Evolutionary conservation across 108 stramenopile genomes (phyloP).

Genomic region (Nitzschia palea): DNA sequence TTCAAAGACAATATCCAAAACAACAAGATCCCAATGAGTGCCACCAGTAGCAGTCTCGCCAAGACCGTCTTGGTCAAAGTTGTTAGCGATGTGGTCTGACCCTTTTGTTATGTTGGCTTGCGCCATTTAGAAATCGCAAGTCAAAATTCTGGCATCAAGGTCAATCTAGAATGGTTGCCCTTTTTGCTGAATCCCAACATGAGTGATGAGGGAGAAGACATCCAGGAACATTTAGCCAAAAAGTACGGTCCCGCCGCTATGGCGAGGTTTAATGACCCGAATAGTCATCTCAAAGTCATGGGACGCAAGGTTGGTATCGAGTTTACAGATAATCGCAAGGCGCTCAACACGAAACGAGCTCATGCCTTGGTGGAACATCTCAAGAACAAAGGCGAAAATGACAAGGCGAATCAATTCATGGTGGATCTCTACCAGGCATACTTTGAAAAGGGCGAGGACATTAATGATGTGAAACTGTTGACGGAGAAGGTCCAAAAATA

Average conservation of each 20-base stretch:
- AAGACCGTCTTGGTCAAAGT: slow-evolving; percentile 29
- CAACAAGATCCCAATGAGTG: slow-evolving; percentile 13
- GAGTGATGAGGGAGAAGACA: slow-evolving; percentile 18
- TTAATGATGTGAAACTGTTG: slow-evolving; percentile 13
- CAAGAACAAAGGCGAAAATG: slow-evolving; percentile 22
- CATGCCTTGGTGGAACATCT: slow-evolving; percentile 36
- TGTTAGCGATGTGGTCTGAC: slow-evolving; percentile 43
- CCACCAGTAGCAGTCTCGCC: slow-evolving; percentile 1
- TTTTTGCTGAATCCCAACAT: slow-evolving; percentile 37
- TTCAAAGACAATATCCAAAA: background rate
- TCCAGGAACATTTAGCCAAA: slow-evolving; percentile 21
- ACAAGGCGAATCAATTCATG: slow-evolving; percentile 37
- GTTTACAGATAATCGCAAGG: slow-evolving; percentile 25
- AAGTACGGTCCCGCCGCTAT: slow-evolving; percentile 30
- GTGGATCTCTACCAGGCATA: slow-evolving; percentile 29
- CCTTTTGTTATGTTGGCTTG: slow-evolving; percentile 43
- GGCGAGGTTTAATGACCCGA: slow-evolving; percentile 26
- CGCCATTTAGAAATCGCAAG: slow-evolving; percentile 35
- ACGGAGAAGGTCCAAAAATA: slow-evolving; percentile 9
- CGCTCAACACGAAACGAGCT: slow-evolving; percentile 20
- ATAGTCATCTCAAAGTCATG: slow-evolving; percentile 11
- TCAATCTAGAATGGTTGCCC: slow-evolving; percentile 32
- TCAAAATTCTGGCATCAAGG: slow-evolving; percentile 15
- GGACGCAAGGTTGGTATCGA: slow-evolving; percentile 37
- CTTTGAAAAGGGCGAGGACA: slow-evolving; percentile 32